phyloP scores from a whole-genome alignment of 371 early-diverging fungal species.

The Catenaria anguillulae region DNA sequence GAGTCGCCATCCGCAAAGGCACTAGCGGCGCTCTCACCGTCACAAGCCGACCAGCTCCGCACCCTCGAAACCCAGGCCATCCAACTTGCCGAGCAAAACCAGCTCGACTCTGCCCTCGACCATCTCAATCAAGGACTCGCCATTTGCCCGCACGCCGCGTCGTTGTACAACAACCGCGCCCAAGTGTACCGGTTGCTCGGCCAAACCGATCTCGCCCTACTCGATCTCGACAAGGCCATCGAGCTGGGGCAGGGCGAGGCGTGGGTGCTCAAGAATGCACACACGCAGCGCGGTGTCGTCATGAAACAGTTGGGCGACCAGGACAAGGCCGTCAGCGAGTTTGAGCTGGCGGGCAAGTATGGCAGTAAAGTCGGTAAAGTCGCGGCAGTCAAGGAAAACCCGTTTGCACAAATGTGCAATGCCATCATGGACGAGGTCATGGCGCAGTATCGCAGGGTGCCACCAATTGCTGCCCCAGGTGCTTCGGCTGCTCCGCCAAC shows the following conservation, averaged over 20 bases:
- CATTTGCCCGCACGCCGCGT: conserved; percentile 50
- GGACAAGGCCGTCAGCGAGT: conserved; percentile 50
- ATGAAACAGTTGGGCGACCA: conserved; percentile 44
- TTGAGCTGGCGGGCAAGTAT: conserved; percentile 57
- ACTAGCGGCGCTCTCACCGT: not conserved
- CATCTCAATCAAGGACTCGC: conserved; percentile 30
- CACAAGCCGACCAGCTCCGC: not conserved
- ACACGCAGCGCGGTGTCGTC: conserved; percentile 70
- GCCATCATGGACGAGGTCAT: conserved; percentile 56
- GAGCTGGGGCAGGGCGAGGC: conserved; percentile 38
- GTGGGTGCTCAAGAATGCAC: conserved; percentile 62
- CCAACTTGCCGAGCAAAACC: conserved; percentile 21
- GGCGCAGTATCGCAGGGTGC: conserved; percentile 15
- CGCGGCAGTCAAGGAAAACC: conserved; percentile 62
- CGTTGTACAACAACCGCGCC: conserved; percentile 74
- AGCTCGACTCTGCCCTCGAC: conserved; percentile 28
- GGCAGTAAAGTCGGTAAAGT: conserved; percentile 71
- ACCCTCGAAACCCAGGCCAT: conserved; percentile 19
- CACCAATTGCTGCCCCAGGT: no score
- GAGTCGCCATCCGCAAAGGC: no score
- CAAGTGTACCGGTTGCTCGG: conserved; percentile 56
- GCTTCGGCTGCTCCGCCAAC: no score
- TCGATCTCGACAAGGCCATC: conserved; percentile 59
- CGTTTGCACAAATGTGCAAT: conserved; percentile 78
- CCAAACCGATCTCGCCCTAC: conserved; percentile 33